These are phyloP conservation scores for Myotisia sp. DNA, from an alignment of 2,329 filamentous ascomycete species.

Conservation along the genomic window DNA sequence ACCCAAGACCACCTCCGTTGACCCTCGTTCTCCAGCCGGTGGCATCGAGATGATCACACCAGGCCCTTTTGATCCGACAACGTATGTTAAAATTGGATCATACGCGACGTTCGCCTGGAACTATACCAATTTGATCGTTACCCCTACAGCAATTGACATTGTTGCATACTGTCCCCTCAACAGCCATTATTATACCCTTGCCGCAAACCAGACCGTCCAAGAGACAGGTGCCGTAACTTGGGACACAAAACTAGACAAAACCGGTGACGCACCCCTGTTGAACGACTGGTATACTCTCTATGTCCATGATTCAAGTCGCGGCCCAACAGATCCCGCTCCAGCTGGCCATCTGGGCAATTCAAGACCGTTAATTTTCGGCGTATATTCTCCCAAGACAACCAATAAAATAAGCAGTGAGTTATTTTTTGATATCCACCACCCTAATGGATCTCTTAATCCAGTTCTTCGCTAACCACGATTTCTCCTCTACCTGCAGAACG, in stretches of 20 bases:
- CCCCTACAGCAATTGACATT: constrained; percentile 46
- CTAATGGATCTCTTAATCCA: constrained; percentile 19
- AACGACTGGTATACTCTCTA: constrained; percentile 50
- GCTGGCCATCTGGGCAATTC: constrained; percentile 43
- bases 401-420: constrained; percentile 34
- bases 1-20: constrained; percentile 25
- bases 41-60: constrained; percentile 51
- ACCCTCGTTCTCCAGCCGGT: constrained; percentile 41
- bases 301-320: constrained; percentile 45
- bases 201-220: constrained; percentile 42
- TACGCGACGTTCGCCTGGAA: constrained; percentile 53
- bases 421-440: not conserved
- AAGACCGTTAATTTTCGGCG: constrained; percentile 44
- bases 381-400: constrained; percentile 45
- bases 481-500: not conserved
- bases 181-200: constrained; percentile 46
- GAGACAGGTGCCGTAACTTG: constrained; percentile 42
- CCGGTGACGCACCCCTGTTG: constrained; percentile 38
- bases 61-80: constrained; percentile 32
- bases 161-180: constrained; percentile 47
- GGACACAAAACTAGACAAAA: constrained; percentile 44
- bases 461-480: not conserved
- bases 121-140: constrained; percentile 48
- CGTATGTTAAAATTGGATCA: constrained; percentile 52
- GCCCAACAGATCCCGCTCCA: constrained; percentile 36